Evolutionary conservation across 2,329 filamentous ascomycete genomes (phyloP).

Genomic region (Fusarium paranaense): DNA sequence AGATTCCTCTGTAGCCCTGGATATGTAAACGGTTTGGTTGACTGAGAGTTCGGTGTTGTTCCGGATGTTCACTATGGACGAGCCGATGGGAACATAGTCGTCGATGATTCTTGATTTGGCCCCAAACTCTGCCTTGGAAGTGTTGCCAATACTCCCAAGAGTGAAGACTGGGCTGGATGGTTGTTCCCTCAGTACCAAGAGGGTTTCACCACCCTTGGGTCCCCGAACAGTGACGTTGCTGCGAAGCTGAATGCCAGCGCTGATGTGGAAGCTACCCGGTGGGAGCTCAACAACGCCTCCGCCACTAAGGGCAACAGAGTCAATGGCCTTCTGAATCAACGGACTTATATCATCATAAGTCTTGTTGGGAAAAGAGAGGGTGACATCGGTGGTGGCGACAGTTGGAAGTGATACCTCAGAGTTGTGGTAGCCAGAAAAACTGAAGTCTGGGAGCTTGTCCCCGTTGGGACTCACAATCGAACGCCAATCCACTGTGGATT

Average conservation of each 20-base stretch:
- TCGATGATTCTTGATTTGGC: constrained; percentile 30
- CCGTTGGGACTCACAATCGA: constrained; percentile 15
- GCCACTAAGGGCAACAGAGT: constrained; percentile 7
- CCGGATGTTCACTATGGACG: constrained; percentile 1
- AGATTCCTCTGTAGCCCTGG: constrained; percentile 12
- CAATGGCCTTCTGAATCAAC: constrained; percentile 29
- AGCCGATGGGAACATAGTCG: constrained; percentile 28
- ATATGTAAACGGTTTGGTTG: constrained; percentile 29
- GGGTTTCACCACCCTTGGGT: neutral
- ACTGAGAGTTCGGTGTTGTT: neutral
- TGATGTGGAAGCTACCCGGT: constrained; percentile 19
- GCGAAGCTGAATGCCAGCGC: constrained; percentile 11
- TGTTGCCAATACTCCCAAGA: constrained; percentile 1
- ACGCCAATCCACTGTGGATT: constrained; percentile 23
- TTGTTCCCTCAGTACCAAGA: neutral
- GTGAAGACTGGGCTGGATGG: constrained; percentile 26
- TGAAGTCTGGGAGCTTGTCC: constrained; percentile 38
- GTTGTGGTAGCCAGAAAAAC: constrained; percentile 34
- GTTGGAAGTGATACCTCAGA: constrained; percentile 29
- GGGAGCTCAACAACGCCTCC: constrained; percentile 30
- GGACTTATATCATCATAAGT: constrained; percentile 14
- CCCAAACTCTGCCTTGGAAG: neutral
- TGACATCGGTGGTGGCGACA: neutral
- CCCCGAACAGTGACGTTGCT: constrained; percentile 18
- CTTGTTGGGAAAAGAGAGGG: neutral